These are phyloP conservation scores for Lathyrus sativus DNA, from an alignment of 306 rosid species.

Conservation along the genomic window DNA sequence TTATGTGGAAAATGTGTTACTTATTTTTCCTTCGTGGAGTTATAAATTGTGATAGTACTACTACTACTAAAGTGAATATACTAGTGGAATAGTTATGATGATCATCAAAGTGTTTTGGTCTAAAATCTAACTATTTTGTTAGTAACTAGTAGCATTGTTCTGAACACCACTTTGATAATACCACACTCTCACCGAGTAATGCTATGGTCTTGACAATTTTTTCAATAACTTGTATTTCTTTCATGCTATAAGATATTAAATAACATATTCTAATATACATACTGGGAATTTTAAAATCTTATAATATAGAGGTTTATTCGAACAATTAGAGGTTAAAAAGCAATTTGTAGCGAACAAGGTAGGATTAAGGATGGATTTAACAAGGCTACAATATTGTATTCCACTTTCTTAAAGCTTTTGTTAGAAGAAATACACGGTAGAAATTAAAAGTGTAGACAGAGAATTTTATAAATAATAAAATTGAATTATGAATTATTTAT, in stretches of 20 bases:
- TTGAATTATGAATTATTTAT: no score
- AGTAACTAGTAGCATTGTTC: not conserved
- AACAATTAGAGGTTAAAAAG: no score
- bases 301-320: no score
- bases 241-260: not conserved
- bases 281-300: not conserved
- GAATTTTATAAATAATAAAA: no score
- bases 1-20: no score
- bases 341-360: no score
- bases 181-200: not conserved
- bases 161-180: conserved; percentile 9
- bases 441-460: no score
- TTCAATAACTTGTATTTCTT: conserved; percentile 3
- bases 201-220: conserved; percentile 2
- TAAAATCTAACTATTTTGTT: conserved; percentile 16
- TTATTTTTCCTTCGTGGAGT: not conserved
- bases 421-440: no score
- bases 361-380: no score
- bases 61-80: conserved; percentile 9
- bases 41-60: not conserved
- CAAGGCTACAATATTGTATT: no score
- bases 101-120: conserved; percentile 4
- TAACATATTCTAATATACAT: no score
- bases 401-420: no score
- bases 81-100: not conserved